Percentiles rank a stretch among this genome's conserved stretches.
Evolutionary conservation across 257 asterid species (phyloP).

Genomic region (Nemophila menziesii): DNA sequence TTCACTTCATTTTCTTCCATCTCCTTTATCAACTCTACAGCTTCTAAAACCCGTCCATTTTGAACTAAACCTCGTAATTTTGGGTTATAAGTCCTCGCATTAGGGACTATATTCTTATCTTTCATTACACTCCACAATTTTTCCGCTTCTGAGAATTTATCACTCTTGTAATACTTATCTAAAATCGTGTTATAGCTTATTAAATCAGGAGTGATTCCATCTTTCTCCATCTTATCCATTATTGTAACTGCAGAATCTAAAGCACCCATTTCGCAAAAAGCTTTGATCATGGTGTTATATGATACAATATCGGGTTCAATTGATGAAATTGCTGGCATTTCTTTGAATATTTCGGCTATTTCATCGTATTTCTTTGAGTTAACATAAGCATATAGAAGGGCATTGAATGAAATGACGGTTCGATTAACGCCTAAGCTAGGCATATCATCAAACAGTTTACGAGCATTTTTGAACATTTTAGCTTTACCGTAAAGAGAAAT

Average conservation of each 20-base stretch:
- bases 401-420: constrained; percentile 36
- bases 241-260: constrained; percentile 29
- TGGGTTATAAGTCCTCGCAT: constrained; percentile 29
- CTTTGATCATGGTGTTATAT: constrained; percentile 25
- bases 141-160: constrained; percentile 25
- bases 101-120: constrained; percentile 24
- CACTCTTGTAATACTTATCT: constrained; percentile 10
- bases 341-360: constrained; percentile 20
- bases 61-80: constrained; percentile 25
- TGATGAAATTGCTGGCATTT: constrained; percentile 27
- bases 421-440: constrained; percentile 35
- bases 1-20: constrained; percentile 22
- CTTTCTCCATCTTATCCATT: constrained; percentile 33
- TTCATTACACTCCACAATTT: constrained; percentile 39
- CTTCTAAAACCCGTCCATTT: constrained; percentile 23
- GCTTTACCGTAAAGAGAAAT: constrained; percentile 26
- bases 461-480: constrained; percentile 31
- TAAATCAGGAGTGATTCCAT: too few relatives aligned
- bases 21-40: constrained; percentile 22
- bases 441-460: constrained; percentile 50
- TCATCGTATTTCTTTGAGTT: constrained; percentile 18
- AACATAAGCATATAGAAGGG: constrained; percentile 32
- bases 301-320: constrained; percentile 34
- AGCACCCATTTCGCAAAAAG: constrained; percentile 22
- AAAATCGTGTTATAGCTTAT: constrained; percentile 27